Percentiles rank a stretch among this genome's conserved stretches.
phyloP scores from a whole-genome alignment of 2,329 filamentous ascomycete species.

The Cercospora zeae-maydis region DNA sequence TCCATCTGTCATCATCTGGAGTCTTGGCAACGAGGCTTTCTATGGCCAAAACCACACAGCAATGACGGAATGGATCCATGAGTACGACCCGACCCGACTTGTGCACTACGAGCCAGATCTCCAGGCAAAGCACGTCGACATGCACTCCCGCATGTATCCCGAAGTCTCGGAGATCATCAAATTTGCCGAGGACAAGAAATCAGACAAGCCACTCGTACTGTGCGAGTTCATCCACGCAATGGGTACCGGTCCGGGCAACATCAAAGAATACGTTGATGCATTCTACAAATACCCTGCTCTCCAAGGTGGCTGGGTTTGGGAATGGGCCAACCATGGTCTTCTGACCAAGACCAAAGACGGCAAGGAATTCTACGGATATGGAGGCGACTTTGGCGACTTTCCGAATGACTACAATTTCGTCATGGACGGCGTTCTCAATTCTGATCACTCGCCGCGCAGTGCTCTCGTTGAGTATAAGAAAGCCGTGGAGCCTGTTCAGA shows the following conservation, averaged over 20 bases:
- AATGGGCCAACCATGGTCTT: constrained; percentile 47
- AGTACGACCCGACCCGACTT: constrained; percentile 55
- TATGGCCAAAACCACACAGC: constrained; percentile 65
- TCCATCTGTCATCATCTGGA: constrained; percentile 68
- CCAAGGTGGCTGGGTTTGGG: constrained; percentile 58
- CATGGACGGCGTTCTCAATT: constrained; percentile 45
- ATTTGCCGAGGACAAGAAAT: constrained; percentile 41
- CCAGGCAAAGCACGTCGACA: constrained; percentile 58
- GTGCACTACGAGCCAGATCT: constrained; percentile 66
- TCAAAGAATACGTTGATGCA: constrained; percentile 64
- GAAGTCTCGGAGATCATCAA: constrained; percentile 51
- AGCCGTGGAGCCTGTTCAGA: constrained; percentile 42
- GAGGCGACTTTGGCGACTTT: constrained; percentile 44
- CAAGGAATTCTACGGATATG: constrained; percentile 43
- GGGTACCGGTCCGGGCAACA: constrained; percentile 69
- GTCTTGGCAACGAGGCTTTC: constrained; percentile 69
- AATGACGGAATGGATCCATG: constrained; percentile 63
- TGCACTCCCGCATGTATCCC: constrained; percentile 67
- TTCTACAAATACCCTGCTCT: constrained; percentile 60
- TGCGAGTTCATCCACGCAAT: constrained; percentile 61
- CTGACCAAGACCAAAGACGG: constrained; percentile 40
- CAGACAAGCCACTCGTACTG: constrained; percentile 54
- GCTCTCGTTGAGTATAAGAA: constrained; percentile 45
- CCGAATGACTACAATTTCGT: constrained; percentile 45
- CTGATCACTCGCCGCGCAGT: constrained; percentile 42